Evolutionary conservation across 148 eudicot genomes (phyloP), one percentile per base, ranked within the genome.

Genomic region (Camellia sinensis): DNA sequence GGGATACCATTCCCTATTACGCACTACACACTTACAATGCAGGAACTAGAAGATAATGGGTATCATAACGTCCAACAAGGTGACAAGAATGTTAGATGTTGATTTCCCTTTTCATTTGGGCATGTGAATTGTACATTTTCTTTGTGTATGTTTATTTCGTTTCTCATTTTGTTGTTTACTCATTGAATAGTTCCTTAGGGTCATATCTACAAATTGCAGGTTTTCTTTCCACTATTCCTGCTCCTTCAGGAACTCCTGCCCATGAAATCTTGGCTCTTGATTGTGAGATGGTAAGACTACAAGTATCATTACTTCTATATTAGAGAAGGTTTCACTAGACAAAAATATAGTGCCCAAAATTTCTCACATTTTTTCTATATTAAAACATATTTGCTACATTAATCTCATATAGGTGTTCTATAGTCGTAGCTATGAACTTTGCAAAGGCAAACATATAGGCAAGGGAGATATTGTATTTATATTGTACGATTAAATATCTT

Each of bases 11-110:
- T 96, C 81, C 92, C 97, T 74, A 52, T 96, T 71, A 85, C 98
- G 21, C 90, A 92, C 85, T 96, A 96, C 73, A 88, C 95, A 48
- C 97, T 96, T 76, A 92, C 98, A 60, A 82, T 82, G 44, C 90
- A 89, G 83, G 89, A 90, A 81, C 86, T 96, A 78, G 95, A 93
- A 82, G 98, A 93, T 66, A 96, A 96, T 86, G 98, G 98, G 69
- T 96, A 96, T 76, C 80, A 87, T 79, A 43, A 71, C 76, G 83
- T 86, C 79, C 87, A 85, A 85, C 87, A 91, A 83, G 99, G 99
- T 96, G 75, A 61, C 61, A 72, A 41, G 54, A 74, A 74, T 71
- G 15, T 19, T 22, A n/a, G 18, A 21, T 46, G 37, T 46, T 71
- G 41, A 53, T 76, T 65, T 78, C 37, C 46, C 37, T 19, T 22